These are phyloP conservation scores for Fraxinus cuspidata DNA, from an alignment of 257 asterid genomes.

Conservation along the genomic window DNA sequence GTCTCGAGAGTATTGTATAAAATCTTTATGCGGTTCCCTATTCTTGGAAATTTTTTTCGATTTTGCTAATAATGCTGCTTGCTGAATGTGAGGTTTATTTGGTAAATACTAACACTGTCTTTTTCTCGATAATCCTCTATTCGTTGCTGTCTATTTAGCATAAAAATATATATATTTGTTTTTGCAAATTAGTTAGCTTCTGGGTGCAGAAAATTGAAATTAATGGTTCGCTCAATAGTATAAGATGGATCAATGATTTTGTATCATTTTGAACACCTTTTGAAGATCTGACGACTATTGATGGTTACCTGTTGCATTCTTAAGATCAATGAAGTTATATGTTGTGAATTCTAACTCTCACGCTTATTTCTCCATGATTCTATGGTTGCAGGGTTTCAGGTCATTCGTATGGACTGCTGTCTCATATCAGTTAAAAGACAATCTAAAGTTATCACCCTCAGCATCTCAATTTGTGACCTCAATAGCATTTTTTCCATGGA, in stretches of 20 bases:
- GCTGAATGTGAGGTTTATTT: neutral
- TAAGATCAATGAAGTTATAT: constrained; percentile 1
- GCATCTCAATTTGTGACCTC: constrained; percentile 94
- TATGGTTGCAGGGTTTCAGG: constrained; percentile 83
- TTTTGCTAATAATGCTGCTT: neutral
- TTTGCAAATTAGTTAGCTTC: neutral
- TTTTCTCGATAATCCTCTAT: neutral
- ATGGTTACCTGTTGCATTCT: neutral
- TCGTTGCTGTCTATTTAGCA: neutral
- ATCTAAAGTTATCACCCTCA: constrained; percentile 82
- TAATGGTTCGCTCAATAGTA: neutral
- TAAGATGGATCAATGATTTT: neutral
- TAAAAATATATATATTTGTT: neutral
- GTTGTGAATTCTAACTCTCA: constrained; percentile 19
- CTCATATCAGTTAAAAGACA: constrained; percentile 91
- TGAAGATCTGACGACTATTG: constrained; percentile 8
- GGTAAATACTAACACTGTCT: neutral
- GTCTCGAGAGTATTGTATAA: neutral
- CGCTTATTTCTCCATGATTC: constrained; percentile 24
- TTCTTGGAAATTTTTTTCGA: neutral
- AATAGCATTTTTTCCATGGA: constrained; percentile 91
- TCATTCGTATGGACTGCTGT: constrained; percentile 98
- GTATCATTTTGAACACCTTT: constrained; percentile 20
- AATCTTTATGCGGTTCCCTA: neutral
- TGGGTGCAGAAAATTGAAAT: neutral